A percentile compares a stretch with the other conserved stretches of the same genome.
These are phyloP conservation scores for Apiospora marii DNA, from an alignment of 2,329 filamentous ascomycete species.

Conservation along the genomic window DNA sequence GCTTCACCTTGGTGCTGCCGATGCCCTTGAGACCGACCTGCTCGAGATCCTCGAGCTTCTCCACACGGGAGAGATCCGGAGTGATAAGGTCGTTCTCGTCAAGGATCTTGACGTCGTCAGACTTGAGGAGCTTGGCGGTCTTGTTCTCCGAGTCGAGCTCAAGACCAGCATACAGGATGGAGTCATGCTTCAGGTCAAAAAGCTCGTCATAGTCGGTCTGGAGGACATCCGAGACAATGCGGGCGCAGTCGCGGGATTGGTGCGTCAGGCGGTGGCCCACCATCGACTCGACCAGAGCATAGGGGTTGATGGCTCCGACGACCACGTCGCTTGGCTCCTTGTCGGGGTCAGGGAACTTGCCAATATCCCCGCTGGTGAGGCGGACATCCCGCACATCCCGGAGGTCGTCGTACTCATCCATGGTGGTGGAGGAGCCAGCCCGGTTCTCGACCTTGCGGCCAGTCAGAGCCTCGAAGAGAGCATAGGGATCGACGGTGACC, in stretches of 20 bases:
- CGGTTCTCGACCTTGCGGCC: conserved; percentile 43
- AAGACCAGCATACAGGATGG: conserved; percentile 52
- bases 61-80: conserved; percentile 51
- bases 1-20: conserved; percentile 46
- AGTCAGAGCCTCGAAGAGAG: conserved; percentile 49
- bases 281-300: conserved; percentile 52
- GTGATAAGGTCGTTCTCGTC: conserved; percentile 51
- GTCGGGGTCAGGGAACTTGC: conserved; percentile 43
- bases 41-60: conserved; percentile 48
- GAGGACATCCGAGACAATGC: conserved; percentile 50
- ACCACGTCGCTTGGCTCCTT: conserved; percentile 47
- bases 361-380: conserved; percentile 31
- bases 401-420: conserved; percentile 46
- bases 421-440: conserved; percentile 33
- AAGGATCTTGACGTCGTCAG: conserved; percentile 51
- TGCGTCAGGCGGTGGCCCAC: conserved; percentile 51
- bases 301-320: conserved; percentile 53
- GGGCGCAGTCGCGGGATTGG: conserved; percentile 42
- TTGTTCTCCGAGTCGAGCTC: conserved; percentile 49
- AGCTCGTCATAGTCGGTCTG: conserved; percentile 57
- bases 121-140: conserved; percentile 45
- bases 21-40: conserved; percentile 50
- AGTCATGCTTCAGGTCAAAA: conserved; percentile 53
- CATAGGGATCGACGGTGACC: conserved; percentile 44
- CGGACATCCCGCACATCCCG: conserved; percentile 41